Evolutionary conservation across 306 rosid species (phyloP), one percentile per base, ranked within the genome.

Genomic region (Ceratonia siliqua): DNA sequence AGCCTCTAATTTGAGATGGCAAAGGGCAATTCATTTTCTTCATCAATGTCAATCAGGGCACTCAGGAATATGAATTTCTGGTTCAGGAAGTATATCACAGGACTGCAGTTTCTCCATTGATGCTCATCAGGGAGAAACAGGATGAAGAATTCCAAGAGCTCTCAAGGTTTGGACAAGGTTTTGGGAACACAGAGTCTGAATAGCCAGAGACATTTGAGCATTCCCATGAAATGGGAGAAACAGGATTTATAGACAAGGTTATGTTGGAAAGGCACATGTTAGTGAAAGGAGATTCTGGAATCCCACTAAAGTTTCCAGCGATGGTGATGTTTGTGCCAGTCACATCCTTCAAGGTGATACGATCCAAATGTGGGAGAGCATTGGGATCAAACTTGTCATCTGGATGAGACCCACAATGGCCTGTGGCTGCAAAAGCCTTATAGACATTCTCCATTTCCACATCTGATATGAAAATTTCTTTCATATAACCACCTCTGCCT

Each of bases 401-500:
- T 1, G 98, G 96, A 64, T 94, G 98, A 73, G 90, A 81, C 5
- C 93, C 96, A 57, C 84, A 89, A 46, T 89, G 77, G 33, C 95
- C 97, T 5, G 76, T 88, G 70, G 98, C 98, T 14, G 85, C 73
- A 36, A 94, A 82, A 38, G 91, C 94, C 39, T 62, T 39, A 62
- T 76, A 46, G 45, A 90, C 73, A 79, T 83, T 85, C 53, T 79
- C 77, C 87, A 94, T 84, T 83, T 74, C 79, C 48, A 87, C 72
- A 58, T 85, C 84, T 15, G 97, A 84, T 48, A 94, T 77, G 8
- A 82, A 46, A n/a, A 91, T 83, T 43, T 84, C 81, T 66, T 83
- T 80, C 46, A 94, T 90, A 50, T 88, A 91, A 56, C 97, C 98
- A 25, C 98, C 98, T 84, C 98, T 86, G 0, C 98, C 98, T 61